These are phyloP conservation scores for Priceomyces carsonii DNA, from an alignment of 805 yeast species.

Conservation along the genomic window DNA sequence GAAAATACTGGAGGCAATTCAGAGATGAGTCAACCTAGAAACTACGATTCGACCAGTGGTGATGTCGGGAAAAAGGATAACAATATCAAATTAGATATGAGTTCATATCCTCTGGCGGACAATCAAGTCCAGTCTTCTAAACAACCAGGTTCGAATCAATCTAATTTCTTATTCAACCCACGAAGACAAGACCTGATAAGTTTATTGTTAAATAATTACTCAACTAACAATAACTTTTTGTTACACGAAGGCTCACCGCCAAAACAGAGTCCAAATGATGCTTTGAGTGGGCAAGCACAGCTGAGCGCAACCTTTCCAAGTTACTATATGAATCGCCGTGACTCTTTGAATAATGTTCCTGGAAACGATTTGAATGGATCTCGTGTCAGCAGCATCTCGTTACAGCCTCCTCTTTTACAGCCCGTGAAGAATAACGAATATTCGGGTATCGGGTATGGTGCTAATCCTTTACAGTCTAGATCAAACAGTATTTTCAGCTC, in stretches of 20 bases:
- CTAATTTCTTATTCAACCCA: constrained; percentile 25
- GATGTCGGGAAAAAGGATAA: constrained; percentile 3
- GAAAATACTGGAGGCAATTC: background rate
- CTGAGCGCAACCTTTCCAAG: constrained; percentile 15
- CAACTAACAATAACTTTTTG: constrained; percentile 7
- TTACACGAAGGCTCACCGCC: constrained; percentile 2
- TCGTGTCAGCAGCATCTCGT: constrained; percentile 38
- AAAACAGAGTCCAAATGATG: constrained; percentile 1
- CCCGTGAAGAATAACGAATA: constrained; percentile 1
- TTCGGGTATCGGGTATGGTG: constrained; percentile 12
- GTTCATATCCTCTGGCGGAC: constrained; percentile 1
- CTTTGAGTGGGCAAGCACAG: constrained; percentile 3
- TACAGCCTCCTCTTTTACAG: constrained; percentile 37
- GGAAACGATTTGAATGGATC: constrained; percentile 18
- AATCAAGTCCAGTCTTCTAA: constrained; percentile 3
- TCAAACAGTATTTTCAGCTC: constrained; percentile 42
- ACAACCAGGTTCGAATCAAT: constrained; percentile 11
- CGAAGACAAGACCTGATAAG: constrained; percentile 32
- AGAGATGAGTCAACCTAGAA: constrained; percentile 1
- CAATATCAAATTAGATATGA: constrained; percentile 1
- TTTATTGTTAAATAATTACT: constrained; percentile 23
- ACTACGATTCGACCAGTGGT: constrained; percentile 1
- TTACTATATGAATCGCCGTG: constrained; percentile 18
- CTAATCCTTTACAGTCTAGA: constrained; percentile 24
- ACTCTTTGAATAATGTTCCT: constrained; percentile 9